Conservation (phyloP, 2,329 filamentous ascomycete genomes). For the Dryadomyces sulphureus region DNA sequence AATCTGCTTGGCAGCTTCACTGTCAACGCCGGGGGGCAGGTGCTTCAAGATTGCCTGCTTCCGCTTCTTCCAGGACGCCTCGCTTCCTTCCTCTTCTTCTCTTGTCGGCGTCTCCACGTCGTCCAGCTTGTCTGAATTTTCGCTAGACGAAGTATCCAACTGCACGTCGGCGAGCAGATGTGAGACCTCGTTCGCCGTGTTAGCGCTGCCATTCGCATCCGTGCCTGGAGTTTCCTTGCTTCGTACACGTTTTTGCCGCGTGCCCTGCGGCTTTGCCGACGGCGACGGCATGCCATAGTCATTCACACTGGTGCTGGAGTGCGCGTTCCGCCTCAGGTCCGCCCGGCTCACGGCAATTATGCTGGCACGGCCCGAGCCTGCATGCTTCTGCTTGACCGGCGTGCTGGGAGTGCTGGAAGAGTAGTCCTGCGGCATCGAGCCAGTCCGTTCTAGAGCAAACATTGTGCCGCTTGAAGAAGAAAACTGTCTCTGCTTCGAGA, state of each 20-base stretch:
- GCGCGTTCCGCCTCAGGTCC: constrained; percentile 8
- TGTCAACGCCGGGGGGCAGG: constrained; percentile 69
- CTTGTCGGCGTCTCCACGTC: constrained; percentile 2
- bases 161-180: constrained; percentile 9
- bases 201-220: not conserved
- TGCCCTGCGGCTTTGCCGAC: not conserved
- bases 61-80: constrained; percentile 39
- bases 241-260: not conserved
- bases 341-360: not conserved
- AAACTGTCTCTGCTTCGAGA: constrained; percentile 5
- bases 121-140: constrained; percentile 8
- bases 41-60: constrained; percentile 57
- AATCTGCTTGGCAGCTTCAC: constrained; percentile 73
- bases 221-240: constrained; percentile 1
- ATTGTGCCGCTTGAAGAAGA: not conserved
- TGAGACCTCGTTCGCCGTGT: constrained; percentile 4
- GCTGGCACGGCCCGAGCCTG: not conserved
- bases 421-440: not conserved
- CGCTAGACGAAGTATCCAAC: constrained; percentile 8
- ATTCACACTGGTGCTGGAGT: constrained; percentile 6
- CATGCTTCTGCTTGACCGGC: not conserved
- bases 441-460: constrained; percentile 1
- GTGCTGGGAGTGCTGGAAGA: not conserved
- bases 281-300: not conserved
- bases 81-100: constrained; percentile 1